Base-by-base conservation (phyloP, 140 eudicot genomes). In the Cichorium intybus region DNA sequence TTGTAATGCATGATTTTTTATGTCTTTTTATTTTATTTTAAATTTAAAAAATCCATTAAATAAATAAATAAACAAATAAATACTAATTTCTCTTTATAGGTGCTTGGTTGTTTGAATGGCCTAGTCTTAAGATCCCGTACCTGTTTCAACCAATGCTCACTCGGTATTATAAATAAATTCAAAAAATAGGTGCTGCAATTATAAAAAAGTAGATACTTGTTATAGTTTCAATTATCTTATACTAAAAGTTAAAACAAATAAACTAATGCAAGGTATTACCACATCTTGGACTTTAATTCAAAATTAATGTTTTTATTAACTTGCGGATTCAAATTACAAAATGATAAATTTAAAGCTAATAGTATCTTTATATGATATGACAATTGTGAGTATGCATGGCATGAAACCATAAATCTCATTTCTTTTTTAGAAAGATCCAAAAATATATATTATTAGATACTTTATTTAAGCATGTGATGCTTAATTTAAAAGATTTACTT, bases 101-200 rank as follows among this genome's bases (percentile, higher is more conserved):
- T 51, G 71, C 71, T 66, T 66, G 61, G 71, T 52, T 66, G 71
- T 66, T 66, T 51, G 62, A 46, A 45, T 66, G 71, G 51, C 71
- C 71, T 66, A 66, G 61, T 66, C 62, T 50, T 37, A 52, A 66
- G 62, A 66, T 66, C 71, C 71, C 61, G 71, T 26, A 50, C 61
- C 71, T 33, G 10, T 66, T 66, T 66, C 71, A 51, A 31, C 60
- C 71, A 65, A 51, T 49, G 66, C 50, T 43, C 49, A 43, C 49
- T 15, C 6, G 49, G 49, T 5, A 43, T 14, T 43, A 14, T 11
- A 2, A 14, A 11, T 43, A 15, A 43, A 14, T 43, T 43, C 49
- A 15, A 43, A 39, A 43, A 15, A 43, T 43, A 35, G 66, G 20
- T 35, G 21, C 24, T 34, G 49, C 6, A 43, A 17, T 8, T 58